Base-by-base conservation (phyloP, 139 green algal genomes). In the Chlamydomonas applanata region DNA sequence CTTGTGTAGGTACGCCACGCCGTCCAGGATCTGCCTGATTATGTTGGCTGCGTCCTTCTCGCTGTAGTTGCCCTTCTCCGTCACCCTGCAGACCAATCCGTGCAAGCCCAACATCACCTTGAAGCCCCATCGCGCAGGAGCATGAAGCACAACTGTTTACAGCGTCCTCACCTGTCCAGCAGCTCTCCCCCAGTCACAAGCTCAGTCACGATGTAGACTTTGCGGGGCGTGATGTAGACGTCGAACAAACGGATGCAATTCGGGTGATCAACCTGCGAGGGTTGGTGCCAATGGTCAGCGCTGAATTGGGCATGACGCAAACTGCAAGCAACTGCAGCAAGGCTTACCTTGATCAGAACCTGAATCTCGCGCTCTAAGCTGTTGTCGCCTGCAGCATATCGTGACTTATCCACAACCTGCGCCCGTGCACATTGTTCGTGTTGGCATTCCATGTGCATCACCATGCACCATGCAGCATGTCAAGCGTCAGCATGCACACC, bases 191-290 rank as follows among this genome's bases (percentile, higher is more conserved):
- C 90, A 49, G 87, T 88, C 1, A 94, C 88, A 11, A 93, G 87
- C 87, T 94, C 90, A 1, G 90, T 94, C 25, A 94, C 85, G 17
- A 94, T 81, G 81, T 92, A 94, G 29, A 94, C 89, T 62, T 91
- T 91, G 34, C 85, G 79, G 1, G 81, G 81, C 0, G 88, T 92
- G 20, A 93, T 87, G 74, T 89, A 94, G n/a, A 94, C 88, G 27
- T 88, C 86, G 73, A 85, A 89, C 25, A 94, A 74, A 69, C 86
- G 86, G 61, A 94, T 94, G 73, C 89, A 94, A 79, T 92, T 90
- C 4, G 84, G 85, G 71, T 94, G 89, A 60, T 89, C 83, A 4
- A 92, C 85, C 85, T 92, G 82, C 9, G 34, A 4, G 4, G 20
- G 45, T 9, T 9, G 20, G 22, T 27, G 53, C 3, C 14, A 4